A percentile compares a stretch with the other conserved stretches of the same genome.
phyloP scores from a whole-genome alignment of 2,329 filamentous ascomycete species.

The Aspergillus proliferans region DNA sequence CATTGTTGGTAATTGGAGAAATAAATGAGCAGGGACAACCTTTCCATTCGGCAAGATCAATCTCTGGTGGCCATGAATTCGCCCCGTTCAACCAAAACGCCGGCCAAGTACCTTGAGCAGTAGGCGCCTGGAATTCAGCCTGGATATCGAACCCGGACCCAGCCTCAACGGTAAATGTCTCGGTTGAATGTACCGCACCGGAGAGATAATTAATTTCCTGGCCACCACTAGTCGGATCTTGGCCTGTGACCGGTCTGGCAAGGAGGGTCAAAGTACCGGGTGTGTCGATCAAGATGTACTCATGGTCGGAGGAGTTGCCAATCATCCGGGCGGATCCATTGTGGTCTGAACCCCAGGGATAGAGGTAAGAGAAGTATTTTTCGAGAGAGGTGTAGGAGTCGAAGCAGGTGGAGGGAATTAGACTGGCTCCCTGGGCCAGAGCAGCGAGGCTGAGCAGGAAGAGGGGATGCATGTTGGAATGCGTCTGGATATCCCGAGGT shows the following conservation, averaged over 20 bases:
- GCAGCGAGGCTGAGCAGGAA: constrained; percentile 2
- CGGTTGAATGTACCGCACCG: no score
- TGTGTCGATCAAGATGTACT: constrained; percentile 37
- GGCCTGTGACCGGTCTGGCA: constrained; percentile 25
- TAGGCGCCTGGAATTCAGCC: no score
- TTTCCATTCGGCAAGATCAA: constrained; percentile 58
- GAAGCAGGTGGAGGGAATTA: constrained; percentile 23
- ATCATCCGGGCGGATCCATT: constrained; percentile 54
- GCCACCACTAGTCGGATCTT: no score
- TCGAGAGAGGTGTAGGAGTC: constrained; percentile 25
- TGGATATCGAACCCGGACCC: no score
- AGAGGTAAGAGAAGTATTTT: constrained; percentile 47
- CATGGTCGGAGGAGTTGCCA: constrained; percentile 22
- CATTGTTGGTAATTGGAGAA: neutral
- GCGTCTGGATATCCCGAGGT: no score
- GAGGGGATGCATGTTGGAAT: neutral
- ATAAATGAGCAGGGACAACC: constrained; percentile 35
- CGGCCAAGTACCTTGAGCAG: constrained; percentile 38
- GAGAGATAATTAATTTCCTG: no score
- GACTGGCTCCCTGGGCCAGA: constrained; percentile 9
- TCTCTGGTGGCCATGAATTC: constrained; percentile 53
- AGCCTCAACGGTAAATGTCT: no score
- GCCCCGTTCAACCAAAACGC: constrained; percentile 55
- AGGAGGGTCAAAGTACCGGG: constrained; percentile 43
- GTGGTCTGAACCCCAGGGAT: constrained; percentile 54